phyloP scores from a whole-genome alignment of 768 basidiomycete species.

The Rhizopogon vesiculosus region DNA sequence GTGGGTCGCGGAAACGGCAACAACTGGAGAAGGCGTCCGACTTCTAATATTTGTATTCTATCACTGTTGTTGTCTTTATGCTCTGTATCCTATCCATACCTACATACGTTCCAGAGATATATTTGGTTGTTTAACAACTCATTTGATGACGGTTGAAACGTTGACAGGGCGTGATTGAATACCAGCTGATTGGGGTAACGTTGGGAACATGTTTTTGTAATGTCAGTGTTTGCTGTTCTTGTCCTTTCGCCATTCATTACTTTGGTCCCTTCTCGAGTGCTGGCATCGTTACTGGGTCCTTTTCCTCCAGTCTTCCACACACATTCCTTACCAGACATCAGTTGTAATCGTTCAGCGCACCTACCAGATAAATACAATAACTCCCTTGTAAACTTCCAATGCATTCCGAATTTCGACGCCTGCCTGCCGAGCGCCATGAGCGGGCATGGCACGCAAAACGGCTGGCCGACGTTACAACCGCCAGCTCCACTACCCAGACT shows the following conservation, averaged over 20 bases:
- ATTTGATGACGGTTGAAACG: too few relatives aligned
- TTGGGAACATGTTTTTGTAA: not conserved
- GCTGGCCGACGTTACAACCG: conserved; percentile 16
- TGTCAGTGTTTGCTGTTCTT: not conserved
- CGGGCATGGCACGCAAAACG: conserved; percentile 29
- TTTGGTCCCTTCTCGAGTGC: not conserved
- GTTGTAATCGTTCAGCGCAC: conserved; percentile 1
- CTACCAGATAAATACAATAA: not conserved
- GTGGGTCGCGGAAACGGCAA: conserved; percentile 61
- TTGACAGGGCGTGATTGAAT: too few relatives aligned
- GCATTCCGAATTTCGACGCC: conserved; percentile 21
- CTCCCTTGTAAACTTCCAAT: conserved; percentile 9
- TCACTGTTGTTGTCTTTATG: not conserved
- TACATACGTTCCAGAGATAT: too few relatives aligned
- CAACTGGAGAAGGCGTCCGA: conserved; percentile 63
- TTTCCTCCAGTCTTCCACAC: not conserved
- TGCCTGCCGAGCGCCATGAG: conserved; percentile 18
- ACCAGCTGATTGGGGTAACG: too few relatives aligned
- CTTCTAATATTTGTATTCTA: conserved; percentile 20
- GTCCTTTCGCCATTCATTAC: not conserved
- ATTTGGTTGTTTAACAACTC: not conserved
- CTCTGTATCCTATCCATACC: conserved; percentile 2
- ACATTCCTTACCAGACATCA: conserved; percentile 1
- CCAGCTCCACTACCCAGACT: conserved; percentile 3
- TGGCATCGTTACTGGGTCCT: conserved; percentile 3